These are phyloP conservation scores for Syzygium aromaticum DNA, from an alignment of 345 rosid genomes.

Conservation along the genomic window DNA sequence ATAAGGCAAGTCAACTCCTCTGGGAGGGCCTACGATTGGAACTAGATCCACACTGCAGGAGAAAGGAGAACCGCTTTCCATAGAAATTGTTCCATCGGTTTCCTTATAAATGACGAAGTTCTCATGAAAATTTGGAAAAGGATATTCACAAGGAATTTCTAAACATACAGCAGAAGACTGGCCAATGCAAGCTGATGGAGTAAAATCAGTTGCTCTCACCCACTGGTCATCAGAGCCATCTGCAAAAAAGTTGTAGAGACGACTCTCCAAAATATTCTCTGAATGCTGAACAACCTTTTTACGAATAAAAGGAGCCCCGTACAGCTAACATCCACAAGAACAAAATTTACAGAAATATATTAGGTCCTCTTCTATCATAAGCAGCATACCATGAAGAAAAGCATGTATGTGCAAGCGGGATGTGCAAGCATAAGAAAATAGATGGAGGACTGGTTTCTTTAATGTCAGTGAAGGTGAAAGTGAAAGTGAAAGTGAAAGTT, in stretches of 20 bases:
- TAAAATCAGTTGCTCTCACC: slow-evolving; percentile 42
- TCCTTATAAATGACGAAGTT: slow-evolving; percentile 30
- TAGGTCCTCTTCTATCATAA: background rate
- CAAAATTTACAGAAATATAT: background rate
- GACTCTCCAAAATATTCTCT: slow-evolving; percentile 11
- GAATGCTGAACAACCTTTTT: slow-evolving; percentile 20
- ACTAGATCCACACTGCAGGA: slow-evolving; percentile 33
- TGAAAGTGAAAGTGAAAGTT: background rate
- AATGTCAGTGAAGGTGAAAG: background rate
- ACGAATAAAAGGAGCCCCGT: slow-evolving; percentile 58
- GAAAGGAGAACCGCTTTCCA: slow-evolving; percentile 23
- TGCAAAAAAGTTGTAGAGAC: slow-evolving; percentile 23
- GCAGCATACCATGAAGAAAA: background rate
- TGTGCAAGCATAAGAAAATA: background rate
- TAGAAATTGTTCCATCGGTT: slow-evolving; percentile 9
- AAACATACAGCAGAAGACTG: slow-evolving; percentile 44
- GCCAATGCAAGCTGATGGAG: slow-evolving; percentile 35
- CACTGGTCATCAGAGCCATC: slow-evolving; percentile 40
- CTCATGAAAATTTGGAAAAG: slow-evolving; percentile 33
- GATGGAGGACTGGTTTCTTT: background rate
- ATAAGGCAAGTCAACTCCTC: slow-evolving; percentile 28
- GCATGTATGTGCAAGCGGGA: background rate
- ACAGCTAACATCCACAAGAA: slow-evolving; percentile 19
- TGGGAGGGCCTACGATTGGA: slow-evolving; percentile 41
- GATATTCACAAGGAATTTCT: slow-evolving; percentile 17